Evolutionary conservation across 2,329 filamentous ascomycete genomes (phyloP).

Genomic region (Fusarium equiseti): DNA sequence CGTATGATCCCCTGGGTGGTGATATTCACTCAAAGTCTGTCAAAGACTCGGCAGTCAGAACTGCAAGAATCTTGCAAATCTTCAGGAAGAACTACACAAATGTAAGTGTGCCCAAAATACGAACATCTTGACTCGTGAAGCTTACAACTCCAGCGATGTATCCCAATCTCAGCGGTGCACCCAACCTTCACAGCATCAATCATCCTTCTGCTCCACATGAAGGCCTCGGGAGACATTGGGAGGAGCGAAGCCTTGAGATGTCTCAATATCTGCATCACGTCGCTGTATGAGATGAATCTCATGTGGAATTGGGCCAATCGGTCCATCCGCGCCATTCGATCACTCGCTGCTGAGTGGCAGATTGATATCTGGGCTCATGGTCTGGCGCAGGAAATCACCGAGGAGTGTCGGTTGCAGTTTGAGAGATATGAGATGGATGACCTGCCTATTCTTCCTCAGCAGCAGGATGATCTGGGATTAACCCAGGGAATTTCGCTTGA

Average conservation of each 20-base stretch:
- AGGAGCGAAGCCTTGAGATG: conserved; percentile 28
- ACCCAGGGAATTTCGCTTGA: conserved; percentile 23
- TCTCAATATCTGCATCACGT: conserved; percentile 26
- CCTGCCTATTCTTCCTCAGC: background rate
- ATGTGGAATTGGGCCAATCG: conserved; percentile 39
- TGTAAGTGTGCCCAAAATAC: background rate
- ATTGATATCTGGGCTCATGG: conserved; percentile 28
- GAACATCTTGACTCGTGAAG: background rate
- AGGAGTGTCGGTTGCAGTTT: conserved; percentile 23
- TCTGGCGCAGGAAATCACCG: conserved; percentile 22
- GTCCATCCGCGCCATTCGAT: conserved; percentile 30
- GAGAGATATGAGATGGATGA: conserved; percentile 31
- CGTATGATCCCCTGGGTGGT: conserved; percentile 30
- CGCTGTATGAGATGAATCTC: conserved; percentile 34
- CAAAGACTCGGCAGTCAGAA: conserved; percentile 24
- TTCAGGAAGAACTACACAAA: conserved; percentile 36
- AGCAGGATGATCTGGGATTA: background rate
- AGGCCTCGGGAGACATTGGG: background rate
- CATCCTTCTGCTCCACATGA: conserved; percentile 33
- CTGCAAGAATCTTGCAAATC: conserved; percentile 29
- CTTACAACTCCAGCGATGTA: conserved; percentile 7
- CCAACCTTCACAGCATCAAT: conserved; percentile 36
- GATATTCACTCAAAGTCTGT: conserved; percentile 34
- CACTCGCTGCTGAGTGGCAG: conserved; percentile 28
- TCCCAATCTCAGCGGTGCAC: conserved; percentile 33